phyloP scores from a whole-genome alignment of 2,329 filamentous ascomycete genomes.

The Paraconiothyrium brasiliense region DNA sequence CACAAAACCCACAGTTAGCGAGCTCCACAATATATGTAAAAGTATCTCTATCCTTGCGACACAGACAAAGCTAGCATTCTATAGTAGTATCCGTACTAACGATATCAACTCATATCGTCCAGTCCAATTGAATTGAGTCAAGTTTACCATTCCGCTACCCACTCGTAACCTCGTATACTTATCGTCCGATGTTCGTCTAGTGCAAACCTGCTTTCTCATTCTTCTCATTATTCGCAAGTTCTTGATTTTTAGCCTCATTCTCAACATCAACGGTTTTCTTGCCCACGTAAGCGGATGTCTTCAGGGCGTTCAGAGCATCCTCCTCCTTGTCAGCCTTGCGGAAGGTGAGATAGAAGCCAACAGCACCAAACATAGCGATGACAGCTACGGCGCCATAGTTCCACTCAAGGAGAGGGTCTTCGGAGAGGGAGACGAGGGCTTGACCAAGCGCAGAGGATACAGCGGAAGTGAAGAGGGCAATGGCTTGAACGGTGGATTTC shows the following conservation, averaged over 20 bases:
- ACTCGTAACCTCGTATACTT: not conserved
- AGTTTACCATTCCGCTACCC: no score
- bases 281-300: conserved; percentile 23
- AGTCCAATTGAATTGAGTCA: not conserved
- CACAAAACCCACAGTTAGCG: no score
- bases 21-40: no score
- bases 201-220: conserved; percentile 4
- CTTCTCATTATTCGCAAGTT: conserved; percentile 2
- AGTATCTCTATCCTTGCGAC: no score
- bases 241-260: conserved; percentile 19
- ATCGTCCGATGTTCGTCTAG: not conserved
- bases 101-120: not conserved
- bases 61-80: not conserved
- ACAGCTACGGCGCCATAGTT: conserved; percentile 42
- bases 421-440: conserved; percentile 42
- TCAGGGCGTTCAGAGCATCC: conserved; percentile 30
- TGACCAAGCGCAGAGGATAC: conserved; percentile 44
- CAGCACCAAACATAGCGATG: conserved; percentile 30
- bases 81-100: not conserved
- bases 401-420: conserved; percentile 46
- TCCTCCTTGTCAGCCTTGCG: conserved; percentile 32
- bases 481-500: conserved; percentile 53
- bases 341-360: conserved; percentile 32
- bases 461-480: conserved; percentile 48
- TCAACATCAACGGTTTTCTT: conserved; percentile 13